Base-by-base conservation (phyloP, 2,329 filamentous ascomycete genomes). In the Talaromyces sp. region DNA sequence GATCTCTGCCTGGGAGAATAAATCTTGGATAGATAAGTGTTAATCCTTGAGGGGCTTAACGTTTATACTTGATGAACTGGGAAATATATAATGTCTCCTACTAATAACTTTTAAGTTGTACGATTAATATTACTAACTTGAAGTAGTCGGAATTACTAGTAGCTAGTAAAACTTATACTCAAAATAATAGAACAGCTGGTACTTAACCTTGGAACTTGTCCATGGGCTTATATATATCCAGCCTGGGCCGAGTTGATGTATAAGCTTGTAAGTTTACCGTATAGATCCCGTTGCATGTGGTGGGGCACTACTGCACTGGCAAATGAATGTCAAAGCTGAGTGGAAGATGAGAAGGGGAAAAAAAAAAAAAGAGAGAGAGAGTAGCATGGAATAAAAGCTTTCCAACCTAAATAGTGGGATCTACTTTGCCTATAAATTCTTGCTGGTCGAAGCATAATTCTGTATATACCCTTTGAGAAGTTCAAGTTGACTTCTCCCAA, bases 381-480 rank as follows among this genome's bases (percentile, higher is more conserved):
- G n/a, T n/a, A n/a, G n/a, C n/a, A 11, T 33, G 9, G 29, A 45
- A 45, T 32, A 45, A 45, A 45, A 16, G 5, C 19, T 17, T 45
- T 16, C 24, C 20, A 35, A 19, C 4, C 16, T 33, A 45, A 20
- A 33, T 33, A 20, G 16, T 45, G 27, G 3, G 42, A 45, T 45
- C 40, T 42, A 42, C 42, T 35, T 35, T 27, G 30, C 42, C 27
- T 45, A 45, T 45, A 35, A 33, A 20, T 35, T 9, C 42, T 35
- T 45, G 42, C 30, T 45, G 32, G 45, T 47, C 45, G 35, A 47
- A 47, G 45, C 45, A 47, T 39, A 47, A 37, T 47, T 33, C 45
- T 47, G 33, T 35, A 14, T n/a, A n/a, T n/a, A n/a, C n/a, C n/a
- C n/a, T n/a, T n/a, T n/a, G n/a, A n/a, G n/a, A n/a, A n/a, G n/a